Evolutionary conservation across 805 yeast genomes (phyloP), one percentile per base, ranked within the genome.

Genomic region (Metschnikowia hibisci): DNA sequence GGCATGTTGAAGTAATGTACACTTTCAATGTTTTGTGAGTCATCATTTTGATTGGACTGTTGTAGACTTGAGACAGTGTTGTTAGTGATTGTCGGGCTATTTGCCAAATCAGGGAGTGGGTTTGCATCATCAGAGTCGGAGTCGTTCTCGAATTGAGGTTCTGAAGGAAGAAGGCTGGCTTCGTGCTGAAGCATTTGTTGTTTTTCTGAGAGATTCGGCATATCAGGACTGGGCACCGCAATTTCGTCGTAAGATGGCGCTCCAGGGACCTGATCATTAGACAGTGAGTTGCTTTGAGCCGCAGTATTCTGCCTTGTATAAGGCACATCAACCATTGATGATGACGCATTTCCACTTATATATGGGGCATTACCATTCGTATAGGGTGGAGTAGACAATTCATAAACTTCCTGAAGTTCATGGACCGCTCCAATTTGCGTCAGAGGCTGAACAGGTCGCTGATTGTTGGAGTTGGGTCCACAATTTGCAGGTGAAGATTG

Each of bases 81-180:
- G 2, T 7, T 7, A 13, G n/a, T 13, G 6, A 13, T 5, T 27
- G 30, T 27, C 14, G 13, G n/a, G 30, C 30, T 27, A 6, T 11
- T 27, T 12, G 14, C n/a, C n/a, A 13, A 27, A 13, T 6, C 6
- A 18, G 26, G 32, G 3, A 16, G n/a, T 25, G 38, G 38, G 12
- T 32, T 18, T 4, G n/a, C 55, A 15, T 38, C 39, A 8, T 56
- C 60, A 12, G 49, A 49, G 6, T 52, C 54, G 16, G 57, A 47
- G 14, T 37, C 40, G 26, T 56, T 58, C 20, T 54, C 55, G 14
- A 56, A 45, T 1, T 61, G 63, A 1, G 74, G 74, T 26, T 63
- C 83, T 2, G 87, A 81, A 0, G 91, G 90, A 16, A 82, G 54
- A 32, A 84, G 63, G 4, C 84, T 74, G 35, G 74, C 73, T 56